Evolutionary conservation across 164 flowering plant species (phyloP), one percentile per base, ranked within the genome.

Genomic region (Buxus sempervirens): DNA sequence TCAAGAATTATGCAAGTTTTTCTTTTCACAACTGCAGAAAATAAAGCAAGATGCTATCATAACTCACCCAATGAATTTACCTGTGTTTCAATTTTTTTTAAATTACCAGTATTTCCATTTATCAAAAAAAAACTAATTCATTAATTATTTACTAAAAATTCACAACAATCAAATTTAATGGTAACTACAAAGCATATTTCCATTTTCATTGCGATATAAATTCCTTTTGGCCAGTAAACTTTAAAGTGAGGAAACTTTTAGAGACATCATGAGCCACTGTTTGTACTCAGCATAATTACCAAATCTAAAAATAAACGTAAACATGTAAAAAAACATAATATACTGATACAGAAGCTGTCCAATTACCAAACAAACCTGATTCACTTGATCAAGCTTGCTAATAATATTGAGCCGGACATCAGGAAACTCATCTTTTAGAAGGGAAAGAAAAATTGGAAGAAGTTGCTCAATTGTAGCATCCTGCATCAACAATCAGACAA

Each of bases 321-420:
- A 32, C 7, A 7, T 32, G 38, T 32, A 7, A 1, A 45, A 45
- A 15, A 45, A 45, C 51, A 45, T 10, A 15, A 27, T 2, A 45
- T 10, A 45, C 9, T 58, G 23, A 5, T 27, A 26, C 14, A 32
- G 14, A 19, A 41, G 57, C 24, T 58, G 9, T 14, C 1, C 12
- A 1, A 59, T 26, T 24, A 42, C 20, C 60, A 9, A 54, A 38
- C 72, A 61, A 67, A 91, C 98, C 97, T 91, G 97, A 71, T 94
- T 94, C 64, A 94, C 98, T 91, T 91, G 98, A 84, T 94, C 98
- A 70, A 94, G 96, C 84, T 94, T 94, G 90, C 98, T 91, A 60
- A 95, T 95, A 53, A 95, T 95, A 71, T 92, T 95, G 66, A 95
- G 85, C n/a, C 98, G 89, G 0, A 95, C 98, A 81, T 95, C 98